A percentile compares a stretch with the other conserved stretches of the same genome.
Conservation (phyloP, 768 basidiomycete genomes). For the Dictyophora rubrovolvata region DNA sequence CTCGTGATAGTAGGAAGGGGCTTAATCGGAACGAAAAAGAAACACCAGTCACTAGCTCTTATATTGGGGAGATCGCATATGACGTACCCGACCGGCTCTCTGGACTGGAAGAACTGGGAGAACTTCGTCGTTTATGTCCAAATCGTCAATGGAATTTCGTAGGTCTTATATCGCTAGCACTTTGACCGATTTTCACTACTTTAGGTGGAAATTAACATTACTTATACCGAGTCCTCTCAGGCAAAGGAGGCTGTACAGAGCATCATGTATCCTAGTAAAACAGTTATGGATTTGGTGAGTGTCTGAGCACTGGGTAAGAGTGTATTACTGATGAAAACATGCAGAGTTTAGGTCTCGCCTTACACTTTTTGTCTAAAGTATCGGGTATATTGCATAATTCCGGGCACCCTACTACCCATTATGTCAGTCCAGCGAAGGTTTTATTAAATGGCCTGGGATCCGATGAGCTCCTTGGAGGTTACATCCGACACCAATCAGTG, state of each 20-base stretch:
- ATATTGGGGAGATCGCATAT: constrained; percentile 30
- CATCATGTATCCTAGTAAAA: constrained; percentile 68
- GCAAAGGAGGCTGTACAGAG: constrained; percentile 48
- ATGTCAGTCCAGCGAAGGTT: constrained; percentile 70
- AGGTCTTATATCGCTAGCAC: constrained; percentile 16
- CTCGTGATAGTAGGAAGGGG: constrained; percentile 37
- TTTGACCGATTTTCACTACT: not conserved
- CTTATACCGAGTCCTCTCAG: constrained; percentile 45
- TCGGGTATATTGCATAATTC: constrained; percentile 44
- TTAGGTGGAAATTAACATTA: constrained; percentile 47
- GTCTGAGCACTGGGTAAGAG: too few species aligned
- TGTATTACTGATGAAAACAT: not conserved
- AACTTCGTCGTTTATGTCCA: constrained; percentile 67
- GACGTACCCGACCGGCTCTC: constrained; percentile 84
- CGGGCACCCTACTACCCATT: constrained; percentile 32
- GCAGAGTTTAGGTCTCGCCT: constrained; percentile 83
- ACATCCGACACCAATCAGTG: constrained; percentile 76
- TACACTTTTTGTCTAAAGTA: constrained; percentile 89
- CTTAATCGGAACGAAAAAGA: constrained; percentile 25
- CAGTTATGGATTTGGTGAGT: constrained; percentile 85
- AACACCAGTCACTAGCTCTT: constrained; percentile 13
- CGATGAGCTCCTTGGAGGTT: constrained; percentile 92
- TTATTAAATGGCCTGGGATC: constrained; percentile 88
- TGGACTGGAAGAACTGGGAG: constrained; percentile 67
- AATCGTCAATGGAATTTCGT: constrained; percentile 87